Evolutionary conservation across 257 asterid genomes (phyloP).

Genomic region (Capsicum rhomboideum): DNA sequence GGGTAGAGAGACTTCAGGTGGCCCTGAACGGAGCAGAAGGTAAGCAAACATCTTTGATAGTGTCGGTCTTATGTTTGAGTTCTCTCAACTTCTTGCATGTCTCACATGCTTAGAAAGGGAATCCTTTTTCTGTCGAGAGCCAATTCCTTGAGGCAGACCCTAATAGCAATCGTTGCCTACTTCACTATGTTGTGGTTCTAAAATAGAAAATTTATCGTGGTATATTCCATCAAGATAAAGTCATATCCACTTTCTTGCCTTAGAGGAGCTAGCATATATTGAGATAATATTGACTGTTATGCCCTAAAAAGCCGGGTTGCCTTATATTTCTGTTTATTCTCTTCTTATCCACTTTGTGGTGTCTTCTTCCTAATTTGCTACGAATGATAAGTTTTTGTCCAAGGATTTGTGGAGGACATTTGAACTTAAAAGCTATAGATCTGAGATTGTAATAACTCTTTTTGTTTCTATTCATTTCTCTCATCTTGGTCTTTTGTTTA

Average conservation of each 20-base stretch:
- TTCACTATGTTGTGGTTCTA: not conserved
- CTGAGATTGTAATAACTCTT: not conserved
- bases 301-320: not conserved
- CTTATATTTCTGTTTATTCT: not conserved
- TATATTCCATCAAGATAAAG: not conserved
- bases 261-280: not conserved
- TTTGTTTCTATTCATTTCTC: not conserved
- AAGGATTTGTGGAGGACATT: not conserved
- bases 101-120: not conserved
- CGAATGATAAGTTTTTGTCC: not conserved
- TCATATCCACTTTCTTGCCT: not conserved
- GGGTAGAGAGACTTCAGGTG: constrained; percentile 31
- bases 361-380: not conserved
- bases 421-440: not conserved
- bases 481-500: not conserved
- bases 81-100: not conserved
- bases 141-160: not conserved
- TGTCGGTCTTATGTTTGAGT: not conserved
- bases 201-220: not conserved
- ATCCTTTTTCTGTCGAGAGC: not conserved
- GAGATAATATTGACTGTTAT: not conserved
- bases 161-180: not conserved
- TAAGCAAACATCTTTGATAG: not conserved
- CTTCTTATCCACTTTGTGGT: not conserved
- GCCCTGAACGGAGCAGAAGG: constrained; percentile 37